phyloP scores from a whole-genome alignment of 495 filamentous ascomycete genomes.

The Bacidia gigantensis region DNA sequence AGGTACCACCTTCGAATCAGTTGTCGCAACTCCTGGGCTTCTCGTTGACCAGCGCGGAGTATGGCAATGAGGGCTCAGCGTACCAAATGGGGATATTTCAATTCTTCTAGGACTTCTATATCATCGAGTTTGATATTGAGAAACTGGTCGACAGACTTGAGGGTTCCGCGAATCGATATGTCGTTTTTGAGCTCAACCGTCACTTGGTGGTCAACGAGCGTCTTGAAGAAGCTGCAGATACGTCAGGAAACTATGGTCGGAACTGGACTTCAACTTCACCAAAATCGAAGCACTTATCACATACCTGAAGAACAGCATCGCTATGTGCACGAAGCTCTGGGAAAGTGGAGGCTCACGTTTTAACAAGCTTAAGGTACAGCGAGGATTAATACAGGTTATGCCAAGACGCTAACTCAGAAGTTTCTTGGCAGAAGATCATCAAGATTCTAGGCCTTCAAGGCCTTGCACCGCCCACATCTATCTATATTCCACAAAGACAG shows the following conservation, averaged over 20 bases:
- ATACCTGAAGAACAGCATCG: conserved; percentile 50
- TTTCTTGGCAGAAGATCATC: no score
- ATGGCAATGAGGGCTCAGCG: conserved; percentile 20
- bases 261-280: not conserved
- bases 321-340: not conserved
- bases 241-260: not conserved
- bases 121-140: conserved; percentile 98
- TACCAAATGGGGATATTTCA: conserved; percentile 85
- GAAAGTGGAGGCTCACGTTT: no score
- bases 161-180: conserved; percentile 81
- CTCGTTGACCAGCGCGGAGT: not conserved
- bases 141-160: conserved; percentile 96
- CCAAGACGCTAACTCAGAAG: no score
- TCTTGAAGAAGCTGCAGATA: conserved; percentile 88
- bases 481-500: no score
- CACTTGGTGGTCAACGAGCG: conserved; percentile 88
- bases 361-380: no score
- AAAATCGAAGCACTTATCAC: not conserved
- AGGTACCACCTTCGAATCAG: not conserved
- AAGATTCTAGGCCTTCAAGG: no score
- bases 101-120: conserved; percentile 77
- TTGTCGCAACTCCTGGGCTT: not conserved
- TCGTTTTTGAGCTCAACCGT: conserved; percentile 99
- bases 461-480: no score
- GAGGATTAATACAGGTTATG: no score